Conservation (phyloP, 768 basidiomycete genomes). For the Boletus barrowsii region DNA sequence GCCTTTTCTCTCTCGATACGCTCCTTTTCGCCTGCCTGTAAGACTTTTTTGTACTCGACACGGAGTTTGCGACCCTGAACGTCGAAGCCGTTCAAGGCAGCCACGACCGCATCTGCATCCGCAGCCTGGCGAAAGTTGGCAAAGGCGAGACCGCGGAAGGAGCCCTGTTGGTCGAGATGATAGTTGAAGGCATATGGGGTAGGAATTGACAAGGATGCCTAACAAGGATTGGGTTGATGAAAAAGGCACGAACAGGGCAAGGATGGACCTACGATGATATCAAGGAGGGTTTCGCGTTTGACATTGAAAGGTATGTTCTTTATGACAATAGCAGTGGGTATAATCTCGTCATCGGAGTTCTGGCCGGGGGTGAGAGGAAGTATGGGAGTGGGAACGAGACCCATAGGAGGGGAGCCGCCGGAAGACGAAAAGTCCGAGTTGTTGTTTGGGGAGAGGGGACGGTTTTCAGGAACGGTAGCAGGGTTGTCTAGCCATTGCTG, state of each 20-base stretch:
- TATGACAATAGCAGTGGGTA: conserved; percentile 98
- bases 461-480: conserved; percentile 52
- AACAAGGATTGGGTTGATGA: conserved; percentile 15
- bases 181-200: conserved; percentile 99
- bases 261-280: conserved; percentile 79
- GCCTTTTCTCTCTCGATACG: conserved; percentile 98
- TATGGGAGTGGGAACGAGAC: conserved; percentile 42
- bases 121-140: conserved; percentile 92
- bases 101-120: conserved; percentile 95
- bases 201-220: conserved; percentile 91
- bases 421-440: conserved; percentile 88
- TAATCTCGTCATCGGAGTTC: conserved; percentile 82
- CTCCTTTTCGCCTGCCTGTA: conserved; percentile 99
- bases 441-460: conserved; percentile 81
- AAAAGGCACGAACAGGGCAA: not conserved
- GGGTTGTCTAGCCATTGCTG: conserved; percentile 87
- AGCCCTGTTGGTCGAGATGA: conserved; percentile 93
- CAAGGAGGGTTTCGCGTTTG: conserved; percentile 91
- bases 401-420: conserved; percentile 73
- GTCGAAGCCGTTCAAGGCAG: conserved; percentile 92
- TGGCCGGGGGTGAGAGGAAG: conserved; percentile 49
- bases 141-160: conserved; percentile 96
- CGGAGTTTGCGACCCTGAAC: conserved; percentile 96
- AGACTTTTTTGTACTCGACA: conserved; percentile 98
- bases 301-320: conserved; percentile 99